Evolutionary conservation across 805 yeast species (phyloP).

Genomic region (Candida gorgasii): DNA sequence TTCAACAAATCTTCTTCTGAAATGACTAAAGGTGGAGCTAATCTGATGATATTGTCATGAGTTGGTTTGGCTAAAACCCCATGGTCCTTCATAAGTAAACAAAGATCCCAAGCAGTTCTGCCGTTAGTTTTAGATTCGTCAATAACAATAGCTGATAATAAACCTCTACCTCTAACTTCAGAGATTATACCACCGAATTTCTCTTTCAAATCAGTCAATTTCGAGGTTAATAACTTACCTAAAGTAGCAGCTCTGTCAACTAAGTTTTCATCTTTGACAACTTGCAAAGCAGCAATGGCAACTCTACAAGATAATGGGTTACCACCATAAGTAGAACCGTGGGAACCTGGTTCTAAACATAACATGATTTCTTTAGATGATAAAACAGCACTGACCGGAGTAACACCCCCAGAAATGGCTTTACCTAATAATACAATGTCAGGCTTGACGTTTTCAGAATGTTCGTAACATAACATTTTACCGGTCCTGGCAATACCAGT

Average conservation of each 20-base stretch:
- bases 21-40: constrained; percentile 94
- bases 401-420: constrained; percentile 93
- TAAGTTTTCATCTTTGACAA: constrained; percentile 82
- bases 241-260: constrained; percentile 73
- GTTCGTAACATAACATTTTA: constrained; percentile 88
- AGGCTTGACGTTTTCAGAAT: constrained; percentile 74
- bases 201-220: constrained; percentile 53
- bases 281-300: constrained; percentile 90
- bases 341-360: constrained; percentile 90
- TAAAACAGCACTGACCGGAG: constrained; percentile 89
- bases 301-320: constrained; percentile 93
- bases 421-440: constrained; percentile 89
- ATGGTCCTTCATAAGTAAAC: constrained; percentile 80
- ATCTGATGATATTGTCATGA: constrained; percentile 90
- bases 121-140: constrained; percentile 83
- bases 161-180: constrained; percentile 81
- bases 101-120: constrained; percentile 94
- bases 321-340: constrained; percentile 98
- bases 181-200: constrained; percentile 55
- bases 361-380: constrained; percentile 90
- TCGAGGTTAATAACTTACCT: constrained; percentile 67
- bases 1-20: constrained; percentile 79
- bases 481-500: constrained; percentile 98
- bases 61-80: constrained; percentile 97
- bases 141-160: constrained; percentile 87